Evolutionary conservation across 768 basidiomycete species (phyloP), one percentile per base, ranked within the genome.

Genomic region (Pleurotus tuber-regium): DNA sequence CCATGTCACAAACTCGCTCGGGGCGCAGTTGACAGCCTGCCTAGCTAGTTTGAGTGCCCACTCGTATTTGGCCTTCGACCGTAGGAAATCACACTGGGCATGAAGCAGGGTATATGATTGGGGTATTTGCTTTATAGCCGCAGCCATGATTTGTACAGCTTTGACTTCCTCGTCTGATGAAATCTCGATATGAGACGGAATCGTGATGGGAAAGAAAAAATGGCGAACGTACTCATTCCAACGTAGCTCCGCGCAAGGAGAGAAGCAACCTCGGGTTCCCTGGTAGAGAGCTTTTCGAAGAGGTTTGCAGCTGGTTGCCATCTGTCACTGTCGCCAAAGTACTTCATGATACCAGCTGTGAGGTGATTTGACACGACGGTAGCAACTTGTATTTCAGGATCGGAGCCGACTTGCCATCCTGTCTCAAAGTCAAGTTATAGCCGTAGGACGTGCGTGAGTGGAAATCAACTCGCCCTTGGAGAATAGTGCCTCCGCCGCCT

Each of bases 1-100:
- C 95, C 97, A 99, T 0, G 96, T 98, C 16, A 97, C 90, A 57
- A 99, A 98, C 66, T 99, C 97, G 72, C 91, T 94, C 4, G 97
- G 97, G 0, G 97, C 97, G 58, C 94, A 96, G 59, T 98, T 98
- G 64, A 98, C 97, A 0, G 97, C 97, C 62, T 98, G 92, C 55
- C 83, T 82, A 0, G 96, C 96, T 30, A 99, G 73, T 63, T 92
- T 88, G 52, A 95, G 76, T 0, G 95, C 95, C 92, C 92, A 98
- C 25, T 89, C 89, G 30, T 75, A 65, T 61, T 86, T 87, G 43
- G 86, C 87, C 63, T 98, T 98, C 0, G 83, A 82, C 1, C 91
- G 83, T 26, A 99, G 74, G 64, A 98, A 95, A 64, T 98, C 95
- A 63, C 91, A 92, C 67, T 99, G 96, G 2, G 83, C 88, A 63